These are phyloP conservation scores for Hypoxylon cercidicola DNA, from an alignment of 495 filamentous ascomycete genomes.

Conservation along the genomic window DNA sequence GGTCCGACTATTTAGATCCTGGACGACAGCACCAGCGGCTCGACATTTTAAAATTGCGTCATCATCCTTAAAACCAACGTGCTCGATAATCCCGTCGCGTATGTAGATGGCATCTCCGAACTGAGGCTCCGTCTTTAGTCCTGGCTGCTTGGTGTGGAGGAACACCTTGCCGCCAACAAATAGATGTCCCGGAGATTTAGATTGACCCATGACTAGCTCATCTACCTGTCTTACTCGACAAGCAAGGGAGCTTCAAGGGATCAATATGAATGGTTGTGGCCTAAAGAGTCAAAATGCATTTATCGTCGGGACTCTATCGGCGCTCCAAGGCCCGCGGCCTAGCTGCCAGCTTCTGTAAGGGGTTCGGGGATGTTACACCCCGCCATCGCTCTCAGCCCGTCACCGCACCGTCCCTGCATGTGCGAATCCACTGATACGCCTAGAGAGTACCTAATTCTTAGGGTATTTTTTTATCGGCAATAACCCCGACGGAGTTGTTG, in stretches of 20 bases:
- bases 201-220: conserved; percentile 9
- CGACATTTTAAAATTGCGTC: conserved; percentile 18
- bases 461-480: conserved; percentile 1
- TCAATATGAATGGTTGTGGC: neutral
- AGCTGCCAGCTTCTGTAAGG: neutral
- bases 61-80: conserved; percentile 32
- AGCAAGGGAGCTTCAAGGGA: neutral
- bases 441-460: neutral
- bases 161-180: conserved; percentile 35
- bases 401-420: neutral
- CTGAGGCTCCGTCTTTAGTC: conserved; percentile 31
- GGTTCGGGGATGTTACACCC: neutral
- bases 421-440: neutral
- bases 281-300: neutral
- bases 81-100: conserved; percentile 28
- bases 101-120: conserved; percentile 34
- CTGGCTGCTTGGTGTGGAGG: conserved; percentile 30
- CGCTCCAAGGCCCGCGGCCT: neutral
- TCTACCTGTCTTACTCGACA: neutral
- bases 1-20: conserved; percentile 59
- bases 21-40: conserved; percentile 46
- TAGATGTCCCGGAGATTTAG: conserved; percentile 14
- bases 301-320: neutral
- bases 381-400: neutral
- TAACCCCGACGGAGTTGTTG: conserved; percentile 1